Base-by-base conservation (phyloP, 495 filamentous ascomycete species). In the Jackrogersella multiformis region DNA sequence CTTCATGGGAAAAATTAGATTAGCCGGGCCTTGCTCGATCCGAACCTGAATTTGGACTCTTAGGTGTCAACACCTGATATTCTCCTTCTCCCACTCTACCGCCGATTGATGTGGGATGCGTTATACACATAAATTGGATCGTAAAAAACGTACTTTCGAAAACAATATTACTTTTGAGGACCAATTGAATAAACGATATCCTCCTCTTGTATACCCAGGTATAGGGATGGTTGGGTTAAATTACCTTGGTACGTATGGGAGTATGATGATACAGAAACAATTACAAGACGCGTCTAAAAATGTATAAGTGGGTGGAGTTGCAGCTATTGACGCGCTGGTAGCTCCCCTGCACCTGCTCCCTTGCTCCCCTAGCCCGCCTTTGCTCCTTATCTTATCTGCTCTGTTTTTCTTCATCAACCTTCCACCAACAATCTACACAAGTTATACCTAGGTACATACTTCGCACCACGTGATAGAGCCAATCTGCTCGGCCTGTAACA, bases 361-460 rank as follows among this genome's bases (percentile, higher is more conserved):
- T 46, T 13, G 5, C 21, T 51, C 5, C n/a, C n/a, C n/a, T n/a
- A n/a, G n/a, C n/a, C n/a, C n/a, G n/a, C n/a, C n/a, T n/a, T n/a
- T n/a, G n/a, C n/a, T n/a, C n/a, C 64, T 68, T 68, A 68, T 68
- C 64, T 68, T 68, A 68, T 68, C 64, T 30, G n/a, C 9, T 32
- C 5, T 24, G 23, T 32, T 67, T 67, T 52, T 44, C 36, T 57
- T 57, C 24, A 15, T 9, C 12, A 30, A 10, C 12, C 23, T 15
- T 15, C 18, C 18, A 12, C 13, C 18, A 24, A 10, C 7, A 10
- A 21, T 46, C 36, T 28, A 13, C 7, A 51, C 12, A 7, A 30
- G 32, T n/a, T n/a, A n/a, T 42, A 42, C 35, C 26, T 30, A 28
- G n/a, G 6, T 32, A 46, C 39, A 35, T 38, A 12, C 6, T 44